These are phyloP conservation scores for Chaetomium tenue DNA, from an alignment of 495 filamentous ascomycete species.

Conservation along the genomic window DNA sequence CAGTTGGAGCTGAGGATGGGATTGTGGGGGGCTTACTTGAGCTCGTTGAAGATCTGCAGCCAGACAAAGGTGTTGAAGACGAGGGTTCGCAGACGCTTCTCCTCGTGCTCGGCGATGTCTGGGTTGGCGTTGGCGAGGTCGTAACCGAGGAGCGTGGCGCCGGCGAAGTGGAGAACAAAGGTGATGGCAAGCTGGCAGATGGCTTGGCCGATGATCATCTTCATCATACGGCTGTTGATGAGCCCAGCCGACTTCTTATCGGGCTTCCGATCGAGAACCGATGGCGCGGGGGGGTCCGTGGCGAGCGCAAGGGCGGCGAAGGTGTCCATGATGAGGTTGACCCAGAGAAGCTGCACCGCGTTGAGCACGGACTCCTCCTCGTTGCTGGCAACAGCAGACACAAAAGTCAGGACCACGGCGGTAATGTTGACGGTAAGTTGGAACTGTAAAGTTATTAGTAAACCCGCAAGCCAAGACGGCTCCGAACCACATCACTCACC, in stretches of 20 bases:
- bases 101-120: constrained; percentile 1
- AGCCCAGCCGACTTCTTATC: constrained; percentile 69
- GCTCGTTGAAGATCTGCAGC: constrained; percentile 95
- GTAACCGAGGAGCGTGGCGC: constrained; percentile 56
- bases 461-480: not conserved
- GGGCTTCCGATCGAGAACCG: constrained; percentile 75
- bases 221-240: constrained; percentile 84
- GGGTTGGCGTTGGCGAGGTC: constrained; percentile 25
- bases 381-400: constrained; percentile 69
- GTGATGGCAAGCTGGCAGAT: constrained; percentile 77
- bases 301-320: constrained; percentile 84
- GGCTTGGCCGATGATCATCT: constrained; percentile 88
- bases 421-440: constrained; percentile 92
- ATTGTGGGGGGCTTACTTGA: constrained; percentile 58
- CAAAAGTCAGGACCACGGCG: constrained; percentile 76
- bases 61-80: constrained; percentile 95
- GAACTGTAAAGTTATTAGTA: constrained; percentile 53
- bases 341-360: constrained; percentile 86
- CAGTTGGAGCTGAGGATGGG: not conserved
- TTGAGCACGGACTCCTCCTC: constrained; percentile 72
- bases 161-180: constrained; percentile 74
- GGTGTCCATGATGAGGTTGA: constrained; percentile 93
- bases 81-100: constrained; percentile 60
- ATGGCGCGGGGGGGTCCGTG: constrained; percentile 75
- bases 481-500: constrained; percentile 38